Percentiles rank a stretch among this genome's conserved stretches.
These are phyloP conservation scores for Nicotiana undulata DNA, from an alignment of 257 asterid genomes.

Conservation along the genomic window DNA sequence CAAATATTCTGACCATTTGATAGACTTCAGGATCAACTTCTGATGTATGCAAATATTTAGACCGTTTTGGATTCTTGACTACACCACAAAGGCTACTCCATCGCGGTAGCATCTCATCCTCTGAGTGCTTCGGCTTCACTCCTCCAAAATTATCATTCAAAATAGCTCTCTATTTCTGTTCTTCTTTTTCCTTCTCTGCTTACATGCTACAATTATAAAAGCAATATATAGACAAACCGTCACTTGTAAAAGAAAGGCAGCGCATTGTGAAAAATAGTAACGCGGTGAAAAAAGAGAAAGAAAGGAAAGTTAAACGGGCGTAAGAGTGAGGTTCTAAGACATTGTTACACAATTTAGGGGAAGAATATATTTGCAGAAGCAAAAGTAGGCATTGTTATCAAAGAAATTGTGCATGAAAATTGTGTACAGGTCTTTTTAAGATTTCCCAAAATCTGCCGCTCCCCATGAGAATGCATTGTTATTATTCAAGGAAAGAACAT, in stretches of 20 bases:
- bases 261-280: not conserved
- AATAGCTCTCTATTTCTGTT: slow-evolving; percentile 39
- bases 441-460: slow-evolving; percentile 21
- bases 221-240: not conserved
- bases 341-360: not conserved
- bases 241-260: not conserved
- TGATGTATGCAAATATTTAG: slow-evolving; percentile 4
- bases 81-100: slow-evolving; percentile 71
- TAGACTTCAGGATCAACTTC: slow-evolving; percentile 30
- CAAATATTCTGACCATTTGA: slow-evolving; percentile 63
- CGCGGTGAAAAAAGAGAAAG: not conserved
- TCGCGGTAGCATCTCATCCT: slow-evolving; percentile 56
- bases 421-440: slow-evolving; percentile 14
- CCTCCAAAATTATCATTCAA: slow-evolving; percentile 66
- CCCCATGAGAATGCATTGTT: slow-evolving; percentile 30
- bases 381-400: not conserved
- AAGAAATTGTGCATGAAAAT: no score
- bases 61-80: slow-evolving; percentile 67
- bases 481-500: slow-evolving; percentile 23
- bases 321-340: not conserved
- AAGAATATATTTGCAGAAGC: not conserved
- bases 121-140: slow-evolving; percentile 60
- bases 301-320: not conserved
- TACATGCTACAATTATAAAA: not conserved
- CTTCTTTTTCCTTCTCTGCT: not conserved